Evolutionary conservation across 345 rosid genomes (phyloP), one percentile per base, ranked within the genome.

Genomic region (Populus nigra): DNA sequence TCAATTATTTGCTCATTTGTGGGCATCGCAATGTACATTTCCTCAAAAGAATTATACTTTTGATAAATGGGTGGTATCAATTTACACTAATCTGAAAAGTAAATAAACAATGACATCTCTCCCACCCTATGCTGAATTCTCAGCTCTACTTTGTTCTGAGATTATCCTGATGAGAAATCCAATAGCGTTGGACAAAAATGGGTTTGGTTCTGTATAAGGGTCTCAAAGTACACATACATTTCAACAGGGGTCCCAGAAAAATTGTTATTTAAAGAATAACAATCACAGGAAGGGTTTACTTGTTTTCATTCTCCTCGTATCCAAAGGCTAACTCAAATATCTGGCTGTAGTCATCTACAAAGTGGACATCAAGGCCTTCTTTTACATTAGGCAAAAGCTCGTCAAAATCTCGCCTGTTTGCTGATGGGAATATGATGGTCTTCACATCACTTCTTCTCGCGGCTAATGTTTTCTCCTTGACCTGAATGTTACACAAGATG

Each of bases 321-420:
- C 81, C 79, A 17, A 96, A 90, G 57, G 98, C 99, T 74, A 92
- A 74, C 36, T 84, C 68, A 5, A 85, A 88, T 83, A 96, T 91
- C 85, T 91, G 90, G 72, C 72, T 83, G 78, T 91, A 96, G 29
- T 89, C 86, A 65, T 92, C 94, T 5, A 92, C 98, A 70, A 96
- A 96, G 86, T 96, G 97, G 57, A 92, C 99, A 41, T 96, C 95
- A 35, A 94, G 88, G 68, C 99, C 98, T 86, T 94, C 95, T 77
- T 91, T 96, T 31, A 94, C 97, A 65, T 96, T 94, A 36, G 84
- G 79, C 1, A 97, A 88, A 35, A 96, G 96, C 85, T 96, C 99
- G 57, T 96, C 98, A 13, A 86, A 96, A 81, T 96, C 98, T 84
- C 97, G 88, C 78, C 96, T 83, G 87, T 96, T 92, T 0, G 97